Percentiles rank a stretch among this genome's conserved stretches.
phyloP scores from a whole-genome alignment of 352 stramenopile genomes.

The Bremia lactucae region DNA sequence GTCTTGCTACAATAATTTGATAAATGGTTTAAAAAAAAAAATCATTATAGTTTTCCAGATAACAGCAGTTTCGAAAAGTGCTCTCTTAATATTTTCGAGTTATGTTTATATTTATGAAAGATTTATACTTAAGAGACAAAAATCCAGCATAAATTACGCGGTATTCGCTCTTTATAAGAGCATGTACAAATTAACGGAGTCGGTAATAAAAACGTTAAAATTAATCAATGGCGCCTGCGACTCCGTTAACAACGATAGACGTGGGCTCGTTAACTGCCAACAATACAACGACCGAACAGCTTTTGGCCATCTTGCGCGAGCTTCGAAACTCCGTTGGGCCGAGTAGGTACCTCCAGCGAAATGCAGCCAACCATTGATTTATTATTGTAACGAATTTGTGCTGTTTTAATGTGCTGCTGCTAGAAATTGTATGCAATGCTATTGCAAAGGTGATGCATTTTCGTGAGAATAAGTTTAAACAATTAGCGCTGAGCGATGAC shows the following conservation, averaged over 20 bases:
- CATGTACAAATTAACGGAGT: too few species aligned
- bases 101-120: too few species aligned
- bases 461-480: constrained; percentile 3
- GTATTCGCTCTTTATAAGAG: too few species aligned
- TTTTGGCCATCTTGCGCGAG: constrained; percentile 62
- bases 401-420: constrained; percentile 3
- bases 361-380: constrained; percentile 3
- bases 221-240: neutral
- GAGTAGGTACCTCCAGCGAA: constrained; percentile 29
- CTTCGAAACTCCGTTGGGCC: constrained; percentile 47
- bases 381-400: constrained; percentile 2
- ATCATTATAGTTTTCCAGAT: too few species aligned
- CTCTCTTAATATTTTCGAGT: too few species aligned
- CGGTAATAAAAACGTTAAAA: too few species aligned
- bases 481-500: neutral
- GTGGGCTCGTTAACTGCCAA: constrained; percentile 17
- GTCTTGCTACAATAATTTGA: constrained; percentile 10
- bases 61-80: too few species aligned
- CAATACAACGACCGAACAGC: constrained; percentile 28
- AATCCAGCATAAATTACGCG: too few species aligned
- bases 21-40: too few species aligned
- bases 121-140: too few species aligned
- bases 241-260: constrained; percentile 11
- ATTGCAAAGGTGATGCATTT: constrained; percentile 51
- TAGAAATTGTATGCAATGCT: constrained; percentile 62